These are phyloP conservation scores for Pythium scleroteichum DNA, from an alignment of 352 stramenopile genomes.

Conservation along the genomic window DNA sequence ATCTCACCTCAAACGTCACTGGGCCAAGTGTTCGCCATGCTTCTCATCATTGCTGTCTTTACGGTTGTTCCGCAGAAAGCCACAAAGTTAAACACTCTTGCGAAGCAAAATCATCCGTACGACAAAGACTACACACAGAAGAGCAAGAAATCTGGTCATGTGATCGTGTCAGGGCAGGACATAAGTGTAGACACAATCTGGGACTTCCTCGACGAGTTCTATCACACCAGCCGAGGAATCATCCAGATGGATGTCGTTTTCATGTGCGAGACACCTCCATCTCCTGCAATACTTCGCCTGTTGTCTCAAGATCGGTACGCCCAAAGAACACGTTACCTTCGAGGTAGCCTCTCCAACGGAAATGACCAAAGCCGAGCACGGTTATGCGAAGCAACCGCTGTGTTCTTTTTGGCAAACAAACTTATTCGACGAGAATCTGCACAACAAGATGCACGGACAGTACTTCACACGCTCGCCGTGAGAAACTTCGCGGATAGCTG, in stretches of 20 bases:
- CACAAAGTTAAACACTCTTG: constrained; percentile 58
- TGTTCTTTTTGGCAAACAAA: constrained; percentile 67
- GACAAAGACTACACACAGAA: constrained; percentile 52
- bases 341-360: constrained; percentile 47
- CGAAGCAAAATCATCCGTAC: constrained; percentile 57
- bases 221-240: constrained; percentile 55
- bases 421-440: constrained; percentile 25
- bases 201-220: constrained; percentile 76
- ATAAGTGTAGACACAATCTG: constrained; percentile 43
- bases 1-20: constrained; percentile 51
- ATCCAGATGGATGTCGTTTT: constrained; percentile 73
- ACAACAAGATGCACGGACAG: constrained; percentile 53
- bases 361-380: constrained; percentile 50
- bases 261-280: constrained; percentile 47
- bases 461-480: constrained; percentile 59
- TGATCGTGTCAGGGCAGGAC: constrained; percentile 57
- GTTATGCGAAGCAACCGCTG: constrained; percentile 46
- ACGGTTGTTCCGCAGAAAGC: constrained; percentile 62
- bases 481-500: constrained; percentile 59
- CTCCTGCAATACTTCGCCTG: constrained; percentile 34
- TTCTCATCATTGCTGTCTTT: constrained; percentile 68
- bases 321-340: constrained; percentile 47
- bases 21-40: constrained; percentile 68
- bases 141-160: constrained; percentile 50
- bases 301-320: constrained; percentile 52